A percentile compares a stretch with the other conserved stretches of the same genome.
Evolutionary conservation across 2,329 filamentous ascomycete species (phyloP).

Genomic region (Aaosphaeria pasadenensis): DNA sequence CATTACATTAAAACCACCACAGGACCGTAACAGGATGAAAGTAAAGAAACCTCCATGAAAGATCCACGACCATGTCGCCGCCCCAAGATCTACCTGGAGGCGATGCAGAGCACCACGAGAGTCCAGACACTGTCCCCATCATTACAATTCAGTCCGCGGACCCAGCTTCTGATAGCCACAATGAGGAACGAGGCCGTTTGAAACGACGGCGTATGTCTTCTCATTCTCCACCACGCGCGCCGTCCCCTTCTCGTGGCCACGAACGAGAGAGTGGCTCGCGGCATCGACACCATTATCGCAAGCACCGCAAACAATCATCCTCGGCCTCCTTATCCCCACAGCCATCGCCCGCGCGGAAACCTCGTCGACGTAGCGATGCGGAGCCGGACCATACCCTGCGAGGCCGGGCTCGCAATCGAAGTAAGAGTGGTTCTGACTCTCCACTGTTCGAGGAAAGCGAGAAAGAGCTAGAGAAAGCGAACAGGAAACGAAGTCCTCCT

Average conservation of each 20-base stretch:
- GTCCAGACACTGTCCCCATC: too few species aligned
- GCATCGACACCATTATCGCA: conserved; percentile 28
- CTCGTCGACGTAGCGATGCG: conserved; percentile 30
- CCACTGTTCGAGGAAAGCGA: conserved; percentile 22
- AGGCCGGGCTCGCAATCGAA: conserved; percentile 27
- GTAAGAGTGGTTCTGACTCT: conserved; percentile 16
- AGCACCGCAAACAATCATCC: conserved; percentile 26
- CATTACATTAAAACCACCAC: too few species aligned
- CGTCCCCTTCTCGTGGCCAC: conserved; percentile 32
- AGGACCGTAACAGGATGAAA: too few species aligned
- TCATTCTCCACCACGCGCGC: conserved; percentile 24
- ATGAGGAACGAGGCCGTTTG: conserved; percentile 22
- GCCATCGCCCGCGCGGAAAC: conserved; percentile 18
- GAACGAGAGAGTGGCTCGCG: conserved; percentile 29
- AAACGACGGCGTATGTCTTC: conserved; percentile 29
- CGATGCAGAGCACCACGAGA: too few species aligned
- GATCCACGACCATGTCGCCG: too few species aligned
- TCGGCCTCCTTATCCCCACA: conserved; percentile 18
- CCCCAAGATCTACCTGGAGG: too few species aligned
- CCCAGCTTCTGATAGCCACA: not conserved
- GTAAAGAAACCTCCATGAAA: too few species aligned
- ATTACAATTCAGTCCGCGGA: not conserved
- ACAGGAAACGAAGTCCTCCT: conserved; percentile 28
- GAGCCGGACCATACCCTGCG: conserved; percentile 34
- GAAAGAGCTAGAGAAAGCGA: not conserved